Percentiles rank a stretch among this genome's conserved stretches.
These are phyloP conservation scores for Termitomyces sp. DNA, from an alignment of 768 basidiomycete genomes.

Conservation along the genomic window DNA sequence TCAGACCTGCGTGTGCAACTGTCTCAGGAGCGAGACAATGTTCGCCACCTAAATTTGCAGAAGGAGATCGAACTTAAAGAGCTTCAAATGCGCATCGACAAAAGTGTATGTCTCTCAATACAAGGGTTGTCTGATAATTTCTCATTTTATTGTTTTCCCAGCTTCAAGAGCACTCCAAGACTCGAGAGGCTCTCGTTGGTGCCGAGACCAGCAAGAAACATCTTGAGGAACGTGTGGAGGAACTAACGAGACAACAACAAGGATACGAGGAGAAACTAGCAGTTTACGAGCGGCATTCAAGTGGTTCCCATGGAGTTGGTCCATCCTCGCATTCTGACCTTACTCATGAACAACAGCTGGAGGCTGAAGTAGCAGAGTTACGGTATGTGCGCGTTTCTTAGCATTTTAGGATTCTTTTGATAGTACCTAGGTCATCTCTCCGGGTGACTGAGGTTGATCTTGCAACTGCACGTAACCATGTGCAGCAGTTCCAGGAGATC, in stretches of 20 bases:
- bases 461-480: slow-evolving; percentile 60
- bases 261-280: slow-evolving; percentile 81
- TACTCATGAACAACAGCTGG: slow-evolving; percentile 71
- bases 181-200: slow-evolving; percentile 62
- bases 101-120: slow-evolving; percentile 40
- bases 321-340: slow-evolving; percentile 37
- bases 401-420: neutral
- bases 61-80: slow-evolving; percentile 79
- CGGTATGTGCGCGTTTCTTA: slow-evolving; percentile 39
- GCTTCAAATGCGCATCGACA: slow-evolving; percentile 66
- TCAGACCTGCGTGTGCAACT: slow-evolving; percentile 71
- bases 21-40: slow-evolving; percentile 64
- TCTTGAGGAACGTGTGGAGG: slow-evolving; percentile 65
- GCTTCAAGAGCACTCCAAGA: slow-evolving; percentile 59
- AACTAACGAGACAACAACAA: slow-evolving; percentile 56
- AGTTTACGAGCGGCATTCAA: slow-evolving; percentile 72
- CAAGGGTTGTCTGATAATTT: neutral
- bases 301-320: slow-evolving; percentile 24
- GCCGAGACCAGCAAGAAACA: slow-evolving; percentile 78
- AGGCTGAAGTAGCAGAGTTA: slow-evolving; percentile 80
- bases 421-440: slow-evolving; percentile 50
- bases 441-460: slow-evolving; percentile 78
- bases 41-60: slow-evolving; percentile 71
- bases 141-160: slow-evolving; percentile 22
- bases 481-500: slow-evolving; percentile 83